A percentile compares a stretch with the other conserved stretches of the same genome.
Evolutionary conservation across 2,329 filamentous ascomycete species (phyloP).

Genomic region (Fusarium equiseti): DNA sequence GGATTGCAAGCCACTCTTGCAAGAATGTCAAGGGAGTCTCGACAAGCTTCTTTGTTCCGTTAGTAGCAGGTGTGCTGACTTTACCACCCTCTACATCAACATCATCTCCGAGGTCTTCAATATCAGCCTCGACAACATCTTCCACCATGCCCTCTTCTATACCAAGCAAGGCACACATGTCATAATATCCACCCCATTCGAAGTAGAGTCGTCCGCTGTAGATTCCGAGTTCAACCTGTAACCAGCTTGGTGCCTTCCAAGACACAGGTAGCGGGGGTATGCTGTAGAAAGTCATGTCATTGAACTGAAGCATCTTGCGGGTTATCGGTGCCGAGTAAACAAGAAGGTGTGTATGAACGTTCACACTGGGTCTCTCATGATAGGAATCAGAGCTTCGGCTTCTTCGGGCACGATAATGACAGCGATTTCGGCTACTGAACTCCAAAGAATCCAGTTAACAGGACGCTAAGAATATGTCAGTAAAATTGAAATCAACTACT

Average conservation of each 20-base stretch:
- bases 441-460: slow-evolving; percentile 73
- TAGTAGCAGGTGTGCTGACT: not conserved
- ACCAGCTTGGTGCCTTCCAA: slow-evolving; percentile 64
- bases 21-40: slow-evolving; percentile 60
- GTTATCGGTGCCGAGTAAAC: slow-evolving; percentile 66
- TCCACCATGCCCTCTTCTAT: slow-evolving; percentile 29
- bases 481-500: not conserved
- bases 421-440: slow-evolving; percentile 57
- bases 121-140: not conserved
- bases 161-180: slow-evolving; percentile 52
- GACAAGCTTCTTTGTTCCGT: slow-evolving; percentile 10
- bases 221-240: slow-evolving; percentile 69
- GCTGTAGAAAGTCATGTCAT: slow-evolving; percentile 64
- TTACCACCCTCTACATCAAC: not conserved
- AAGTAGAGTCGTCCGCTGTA: slow-evolving; percentile 72
- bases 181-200: slow-evolving; percentile 60
- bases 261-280: slow-evolving; percentile 61
- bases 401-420: slow-evolving; percentile 73
- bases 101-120: not conserved
- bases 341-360: slow-evolving; percentile 54
- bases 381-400: slow-evolving; percentile 64
- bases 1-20: slow-evolving; percentile 67
- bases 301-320: slow-evolving; percentile 68
- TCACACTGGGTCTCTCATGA: slow-evolving; percentile 49
- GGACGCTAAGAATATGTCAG: slow-evolving; percentile 53